Evolutionary conservation across 805 yeast species (phyloP), one percentile per base, ranked within the genome.

Genomic region (Clavispora carvajalis): DNA sequence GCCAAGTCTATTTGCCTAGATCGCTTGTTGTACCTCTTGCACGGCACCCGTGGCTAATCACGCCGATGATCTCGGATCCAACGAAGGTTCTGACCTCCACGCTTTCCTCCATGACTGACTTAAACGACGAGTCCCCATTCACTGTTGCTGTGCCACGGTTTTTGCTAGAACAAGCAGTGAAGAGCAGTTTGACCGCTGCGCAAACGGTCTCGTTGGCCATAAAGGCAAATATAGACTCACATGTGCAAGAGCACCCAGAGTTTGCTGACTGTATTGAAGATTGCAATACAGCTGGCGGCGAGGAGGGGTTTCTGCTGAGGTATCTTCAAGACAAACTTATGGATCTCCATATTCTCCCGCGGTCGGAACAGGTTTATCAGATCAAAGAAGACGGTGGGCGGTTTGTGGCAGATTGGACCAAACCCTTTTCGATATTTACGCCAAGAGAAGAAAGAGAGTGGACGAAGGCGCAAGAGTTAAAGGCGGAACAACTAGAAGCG

Each of bases 1-100:
- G 22, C 5, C 23, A 39, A 17, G 46, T 46, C 7, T 30, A 26
- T 17, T 30, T 46, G 9, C 50, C 50, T 12, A 37, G 21, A n/a
- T 4, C 15, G 15, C 38, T 37, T 2, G 37, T 31, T 11, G 28
- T 11, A 18, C 13, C 36, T 11, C 36, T 46, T 9, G 19, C 25
- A 3, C 22, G 33, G 1, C 13, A 41, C 18, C 45, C 50, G 12
- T 30, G 29, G 35, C 40, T 46, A 36, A 43, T 46, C 11, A n/a
- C 25, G 5, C 43, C 24, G 33, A 33, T 22, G 33, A 39, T 11
- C 15, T 12, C 41, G n/a, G 45, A 40, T 25, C 39, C 46, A 4
- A 33, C 38, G 7, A 31, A n/a, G 7, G 19, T 44, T 6, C 34
- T 19, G 13, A 21, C 24, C 10, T 23, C 30, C 10, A 11, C 28